Percentiles rank a stretch among this genome's conserved stretches.
Evolutionary conservation across 352 stramenopile genomes (phyloP).

Genomic region (Phytopythium montanum): DNA sequence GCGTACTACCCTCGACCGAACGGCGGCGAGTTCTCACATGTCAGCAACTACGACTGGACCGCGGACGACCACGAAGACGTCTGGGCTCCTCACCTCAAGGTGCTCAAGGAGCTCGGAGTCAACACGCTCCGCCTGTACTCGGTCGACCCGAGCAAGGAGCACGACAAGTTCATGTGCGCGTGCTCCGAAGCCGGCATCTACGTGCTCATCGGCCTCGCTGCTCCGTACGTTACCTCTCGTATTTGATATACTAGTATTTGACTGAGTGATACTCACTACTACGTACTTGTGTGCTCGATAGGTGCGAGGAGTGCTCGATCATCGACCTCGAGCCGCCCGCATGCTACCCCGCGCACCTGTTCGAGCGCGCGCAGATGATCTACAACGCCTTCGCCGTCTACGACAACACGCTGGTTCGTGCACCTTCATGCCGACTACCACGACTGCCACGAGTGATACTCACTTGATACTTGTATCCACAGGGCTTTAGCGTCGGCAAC

Average conservation of each 20-base stretch:
- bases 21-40: constrained; percentile 36
- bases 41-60: constrained; percentile 62
- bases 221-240: constrained; percentile 19
- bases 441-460: too few species aligned
- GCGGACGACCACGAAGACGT: constrained; percentile 53
- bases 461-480: too few species aligned
- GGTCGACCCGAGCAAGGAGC: constrained; percentile 46
- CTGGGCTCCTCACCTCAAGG: constrained; percentile 46
- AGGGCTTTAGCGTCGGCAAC: constrained; percentile 62
- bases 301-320: constrained; percentile 45
- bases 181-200: constrained; percentile 69
- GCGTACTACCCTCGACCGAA: constrained; percentile 72
- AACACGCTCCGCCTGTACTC: constrained; percentile 71
- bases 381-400: constrained; percentile 75
- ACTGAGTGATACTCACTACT: neutral
- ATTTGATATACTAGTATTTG: neutral
- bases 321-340: constrained; percentile 30
- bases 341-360: constrained; percentile 50
- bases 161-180: constrained; percentile 83
- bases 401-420: constrained; percentile 49
- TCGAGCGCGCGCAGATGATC: constrained; percentile 50
- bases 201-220: constrained; percentile 57
- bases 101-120: constrained; percentile 50
- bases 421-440: too few species aligned
- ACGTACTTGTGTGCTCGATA: neutral